phyloP scores from a whole-genome alignment of 2,329 filamentous ascomycete genomes.

The Nigrospora oryzae region DNA sequence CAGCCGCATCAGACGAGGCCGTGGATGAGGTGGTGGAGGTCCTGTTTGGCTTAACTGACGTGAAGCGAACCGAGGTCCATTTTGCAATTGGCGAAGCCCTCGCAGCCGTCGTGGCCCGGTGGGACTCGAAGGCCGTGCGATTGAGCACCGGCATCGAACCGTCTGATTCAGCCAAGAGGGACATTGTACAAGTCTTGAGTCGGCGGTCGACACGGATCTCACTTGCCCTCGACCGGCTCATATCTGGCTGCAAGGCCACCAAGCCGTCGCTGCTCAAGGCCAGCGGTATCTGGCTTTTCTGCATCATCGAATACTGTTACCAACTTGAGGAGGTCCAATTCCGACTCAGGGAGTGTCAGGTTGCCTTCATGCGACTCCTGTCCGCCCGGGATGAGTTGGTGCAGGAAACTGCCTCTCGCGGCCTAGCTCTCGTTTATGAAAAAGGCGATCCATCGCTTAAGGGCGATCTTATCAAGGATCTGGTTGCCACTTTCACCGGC shows the following conservation, averaged over 20 bases:
- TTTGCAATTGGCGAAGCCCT: slow-evolving; percentile 88
- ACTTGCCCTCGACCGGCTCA: slow-evolving; percentile 60
- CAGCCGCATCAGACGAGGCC: slow-evolving; percentile 22
- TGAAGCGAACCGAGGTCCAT: slow-evolving; percentile 78
- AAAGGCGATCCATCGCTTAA: slow-evolving; percentile 76
- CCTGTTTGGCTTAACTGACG: slow-evolving; percentile 71
- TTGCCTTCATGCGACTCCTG: slow-evolving; percentile 79
- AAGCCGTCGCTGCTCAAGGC: slow-evolving; percentile 88
- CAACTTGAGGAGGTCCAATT: slow-evolving; percentile 66
- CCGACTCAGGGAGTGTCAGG: slow-evolving; percentile 70
- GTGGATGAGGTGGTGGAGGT: slow-evolving; percentile 53
- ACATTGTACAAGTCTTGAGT: slow-evolving; percentile 19
- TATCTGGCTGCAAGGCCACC: slow-evolving; percentile 70
- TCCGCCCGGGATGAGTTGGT: slow-evolving; percentile 87
- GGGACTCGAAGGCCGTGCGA: slow-evolving; percentile 73
- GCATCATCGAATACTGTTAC: slow-evolving; percentile 82
- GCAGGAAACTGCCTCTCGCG: slow-evolving; percentile 88
- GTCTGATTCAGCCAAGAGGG: slow-evolving; percentile 21
- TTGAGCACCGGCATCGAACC: slow-evolving; percentile 68
- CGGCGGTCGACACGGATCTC: slow-evolving; percentile 34
- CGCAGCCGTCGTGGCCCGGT: slow-evolving; percentile 67
- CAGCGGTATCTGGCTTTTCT: slow-evolving; percentile 91
- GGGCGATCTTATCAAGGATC: slow-evolving; percentile 74
- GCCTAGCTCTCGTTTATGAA: slow-evolving; percentile 88
- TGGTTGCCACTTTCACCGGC: slow-evolving; percentile 83